A percentile compares a stretch with the other conserved stretches of the same genome.
These are phyloP conservation scores for Taiwanofungus camphoratus DNA, from an alignment of 1,284 basidiomycete species.

Conservation along the genomic window DNA sequence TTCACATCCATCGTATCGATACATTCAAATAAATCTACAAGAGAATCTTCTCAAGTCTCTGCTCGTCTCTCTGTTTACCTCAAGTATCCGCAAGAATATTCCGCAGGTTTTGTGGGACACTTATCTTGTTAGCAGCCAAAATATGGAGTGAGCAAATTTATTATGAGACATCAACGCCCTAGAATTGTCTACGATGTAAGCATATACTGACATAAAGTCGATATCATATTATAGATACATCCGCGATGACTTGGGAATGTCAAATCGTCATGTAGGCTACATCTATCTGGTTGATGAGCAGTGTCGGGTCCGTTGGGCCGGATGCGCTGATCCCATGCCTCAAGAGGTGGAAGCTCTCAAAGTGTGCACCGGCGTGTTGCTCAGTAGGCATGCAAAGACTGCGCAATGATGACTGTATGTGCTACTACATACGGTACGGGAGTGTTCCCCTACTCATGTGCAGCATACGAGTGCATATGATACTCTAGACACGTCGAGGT, in stretches of 20 bases:
- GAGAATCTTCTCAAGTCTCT: slow-evolving; percentile 88
- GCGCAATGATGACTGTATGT: not conserved
- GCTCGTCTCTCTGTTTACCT: slow-evolving; percentile 80
- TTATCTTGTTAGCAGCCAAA: slow-evolving; percentile 80
- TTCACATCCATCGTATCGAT: slow-evolving; percentile 68
- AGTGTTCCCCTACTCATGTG: not conserved
- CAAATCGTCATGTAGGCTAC: slow-evolving; percentile 91
- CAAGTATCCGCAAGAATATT: slow-evolving; percentile 62
- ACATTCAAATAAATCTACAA: slow-evolving; percentile 87
- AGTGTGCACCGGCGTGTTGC: slow-evolving; percentile 70
- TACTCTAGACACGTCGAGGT: no score
- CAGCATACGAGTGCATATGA: not conserved
- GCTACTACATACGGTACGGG: no score
- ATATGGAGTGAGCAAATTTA: slow-evolving; percentile 55
- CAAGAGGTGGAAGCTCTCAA: slow-evolving; percentile 71
- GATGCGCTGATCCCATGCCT: slow-evolving; percentile 74
- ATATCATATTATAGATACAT: slow-evolving; percentile 46
- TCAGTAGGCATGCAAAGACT: slow-evolving; percentile 42
- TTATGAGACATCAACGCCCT: not conserved
- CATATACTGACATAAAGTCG: not conserved
- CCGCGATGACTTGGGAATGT: slow-evolving; percentile 78
- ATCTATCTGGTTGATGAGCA: slow-evolving; percentile 88
- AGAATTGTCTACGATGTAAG: no score
- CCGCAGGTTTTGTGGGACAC: slow-evolving; percentile 63
- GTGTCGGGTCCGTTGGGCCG: slow-evolving; percentile 89